phyloP scores from a whole-genome alignment of 768 basidiomycete species.

The Leucocoprinus leucothites region DNA sequence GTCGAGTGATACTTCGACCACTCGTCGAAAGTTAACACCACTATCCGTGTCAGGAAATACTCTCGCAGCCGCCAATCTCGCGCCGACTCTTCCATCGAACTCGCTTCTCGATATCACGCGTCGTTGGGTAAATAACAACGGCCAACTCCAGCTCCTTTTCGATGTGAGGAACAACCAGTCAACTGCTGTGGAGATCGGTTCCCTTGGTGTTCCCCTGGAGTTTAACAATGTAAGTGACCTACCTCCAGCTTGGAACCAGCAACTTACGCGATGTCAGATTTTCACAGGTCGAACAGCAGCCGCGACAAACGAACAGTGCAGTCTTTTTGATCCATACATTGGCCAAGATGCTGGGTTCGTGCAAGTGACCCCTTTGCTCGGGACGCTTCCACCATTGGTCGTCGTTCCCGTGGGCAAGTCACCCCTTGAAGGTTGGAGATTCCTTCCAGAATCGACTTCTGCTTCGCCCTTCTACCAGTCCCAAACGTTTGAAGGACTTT shows the following conservation, averaged over 20 bases:
- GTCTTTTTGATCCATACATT: slow-evolving; percentile 55
- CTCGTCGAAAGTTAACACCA: slow-evolving; percentile 36
- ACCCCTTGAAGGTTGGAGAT: slow-evolving; percentile 59
- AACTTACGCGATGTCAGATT: slow-evolving; percentile 31
- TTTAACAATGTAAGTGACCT: slow-evolving; percentile 48
- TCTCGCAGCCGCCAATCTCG: slow-evolving; percentile 45
- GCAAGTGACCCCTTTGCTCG: slow-evolving; percentile 49
- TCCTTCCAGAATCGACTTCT: slow-evolving; percentile 47
- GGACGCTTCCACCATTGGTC: slow-evolving; percentile 49
- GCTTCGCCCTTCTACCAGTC: slow-evolving; percentile 49
- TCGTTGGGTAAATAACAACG: slow-evolving; percentile 43
- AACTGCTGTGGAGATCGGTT: slow-evolving; percentile 48
- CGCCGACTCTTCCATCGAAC: slow-evolving; percentile 42
- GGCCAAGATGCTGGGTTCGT: slow-evolving; percentile 56
- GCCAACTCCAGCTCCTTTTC: slow-evolving; percentile 44
- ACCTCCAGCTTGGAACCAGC: background rate
- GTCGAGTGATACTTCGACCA: slow-evolving; percentile 40
- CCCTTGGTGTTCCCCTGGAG: slow-evolving; percentile 49
- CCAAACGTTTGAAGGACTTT: slow-evolving; percentile 56
- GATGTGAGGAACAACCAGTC: slow-evolving; percentile 47
- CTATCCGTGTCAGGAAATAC: slow-evolving; percentile 38
- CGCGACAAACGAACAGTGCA: slow-evolving; percentile 49
- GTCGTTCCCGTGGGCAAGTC: slow-evolving; percentile 42
- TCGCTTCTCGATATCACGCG: slow-evolving; percentile 49
- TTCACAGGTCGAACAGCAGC: slow-evolving; percentile 52